Conservation (phyloP, 306 rosid species). For the Ziziphus jujuba region DNA sequence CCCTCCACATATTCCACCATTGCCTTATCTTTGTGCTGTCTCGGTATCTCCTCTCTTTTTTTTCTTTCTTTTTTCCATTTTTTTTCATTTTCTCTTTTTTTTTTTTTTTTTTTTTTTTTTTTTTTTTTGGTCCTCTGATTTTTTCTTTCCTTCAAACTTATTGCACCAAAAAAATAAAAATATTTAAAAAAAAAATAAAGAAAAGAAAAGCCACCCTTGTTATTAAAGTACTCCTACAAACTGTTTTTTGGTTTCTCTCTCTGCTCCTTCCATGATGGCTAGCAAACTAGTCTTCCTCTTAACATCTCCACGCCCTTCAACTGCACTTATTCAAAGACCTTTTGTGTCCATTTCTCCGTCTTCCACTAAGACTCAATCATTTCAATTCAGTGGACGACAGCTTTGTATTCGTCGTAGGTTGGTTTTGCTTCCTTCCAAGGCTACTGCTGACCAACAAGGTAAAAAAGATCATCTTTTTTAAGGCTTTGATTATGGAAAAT, state of each 20-base stretch:
- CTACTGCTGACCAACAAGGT: conserved; percentile 85
- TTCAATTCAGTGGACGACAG: conserved; percentile 48
- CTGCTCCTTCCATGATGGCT: conserved; percentile 47
- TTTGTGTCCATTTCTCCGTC: conserved; percentile 39
- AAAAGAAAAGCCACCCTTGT: neutral
- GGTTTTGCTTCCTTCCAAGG: conserved; percentile 47
- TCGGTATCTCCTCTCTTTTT: neutral
- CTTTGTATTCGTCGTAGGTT: conserved; percentile 50
- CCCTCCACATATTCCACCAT: conserved; percentile 59
- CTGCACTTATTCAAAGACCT: conserved; percentile 45
- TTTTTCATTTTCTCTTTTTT: conserved; percentile 36
- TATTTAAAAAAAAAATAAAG: too few species aligned
- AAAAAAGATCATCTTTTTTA: neutral
- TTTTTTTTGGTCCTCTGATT: neutral
- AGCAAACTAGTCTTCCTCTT: conserved; percentile 54
- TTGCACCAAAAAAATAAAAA: neutral
- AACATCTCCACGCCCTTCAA: conserved; percentile 41
- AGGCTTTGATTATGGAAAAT: neutral
- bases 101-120: neutral
- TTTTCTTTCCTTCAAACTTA: conserved; percentile 34
- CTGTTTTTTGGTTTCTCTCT: neutral
- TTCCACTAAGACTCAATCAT: conserved; percentile 35
- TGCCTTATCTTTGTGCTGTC: conserved; percentile 54
- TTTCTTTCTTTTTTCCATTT: neutral
- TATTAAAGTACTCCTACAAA: neutral